Percentiles rank a stretch among this genome's conserved stretches.
These are phyloP conservation scores for Lycium barbarum DNA, from an alignment of 257 asterid genomes.

Conservation along the genomic window DNA sequence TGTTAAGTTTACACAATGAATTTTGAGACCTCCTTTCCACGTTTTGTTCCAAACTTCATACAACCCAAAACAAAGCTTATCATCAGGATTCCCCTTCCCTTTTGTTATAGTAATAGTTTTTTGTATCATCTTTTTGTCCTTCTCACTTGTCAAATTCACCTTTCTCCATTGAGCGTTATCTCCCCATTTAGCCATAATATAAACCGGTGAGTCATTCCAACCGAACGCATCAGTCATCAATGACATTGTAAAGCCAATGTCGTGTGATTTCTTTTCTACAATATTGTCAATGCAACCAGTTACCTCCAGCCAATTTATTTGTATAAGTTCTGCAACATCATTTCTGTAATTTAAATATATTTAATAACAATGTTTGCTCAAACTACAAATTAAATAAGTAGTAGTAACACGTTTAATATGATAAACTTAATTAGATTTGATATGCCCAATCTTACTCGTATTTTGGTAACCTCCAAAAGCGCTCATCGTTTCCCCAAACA, in stretches of 20 bases:
- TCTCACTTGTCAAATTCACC: neutral
- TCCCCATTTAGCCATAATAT: constrained; percentile 46
- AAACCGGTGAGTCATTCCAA: constrained; percentile 20
- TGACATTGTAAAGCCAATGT: constrained; percentile 35
- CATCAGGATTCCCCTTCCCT: neutral
- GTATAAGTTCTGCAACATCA: constrained; percentile 22
- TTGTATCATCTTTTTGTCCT: neutral
- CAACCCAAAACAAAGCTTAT: constrained; percentile 17
- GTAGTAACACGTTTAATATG: neutral
- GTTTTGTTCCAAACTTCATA: constrained; percentile 21
- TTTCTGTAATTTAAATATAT: constrained; percentile 20
- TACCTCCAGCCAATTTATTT: constrained; percentile 50
- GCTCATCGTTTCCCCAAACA: constrained; percentile 26
- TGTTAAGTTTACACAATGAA: neutral
- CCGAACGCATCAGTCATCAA: constrained; percentile 44
- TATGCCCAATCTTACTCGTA: neutral
- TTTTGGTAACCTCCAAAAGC: constrained; percentile 4
- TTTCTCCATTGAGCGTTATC: constrained; percentile 26
- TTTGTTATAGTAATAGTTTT: neutral
- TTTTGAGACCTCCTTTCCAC: constrained; percentile 3
- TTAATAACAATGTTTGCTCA: neutral
- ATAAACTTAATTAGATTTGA: neutral
- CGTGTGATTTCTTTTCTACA: neutral
- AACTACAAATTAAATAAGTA: neutral
- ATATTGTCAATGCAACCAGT: constrained; percentile 31